Conservation (phyloP, 768 basidiomycete species). For the Suillus brevipes region DNA sequence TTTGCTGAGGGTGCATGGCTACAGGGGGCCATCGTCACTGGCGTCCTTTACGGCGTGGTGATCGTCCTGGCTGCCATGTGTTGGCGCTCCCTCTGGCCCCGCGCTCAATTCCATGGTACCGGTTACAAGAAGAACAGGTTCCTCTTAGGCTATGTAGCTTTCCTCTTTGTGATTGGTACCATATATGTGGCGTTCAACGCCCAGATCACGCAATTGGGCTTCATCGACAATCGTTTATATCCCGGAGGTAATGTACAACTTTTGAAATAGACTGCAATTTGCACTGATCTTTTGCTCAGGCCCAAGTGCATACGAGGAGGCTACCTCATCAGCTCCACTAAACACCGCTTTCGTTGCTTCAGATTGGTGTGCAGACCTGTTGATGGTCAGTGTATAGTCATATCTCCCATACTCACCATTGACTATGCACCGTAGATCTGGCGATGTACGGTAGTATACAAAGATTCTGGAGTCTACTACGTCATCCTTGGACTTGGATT, state of each 20-base stretch:
- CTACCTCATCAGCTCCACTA: conserved; percentile 25
- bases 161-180: conserved; percentile 31
- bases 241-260: conserved; percentile 27
- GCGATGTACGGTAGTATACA: conserved; percentile 34
- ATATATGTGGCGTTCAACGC: conserved; percentile 27
- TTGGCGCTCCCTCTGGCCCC: conserved; percentile 27
- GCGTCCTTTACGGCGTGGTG: conserved; percentile 28
- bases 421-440: conserved; percentile 24
- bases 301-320: conserved; percentile 25
- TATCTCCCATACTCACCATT: not conserved
- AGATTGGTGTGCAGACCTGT: conserved; percentile 32
- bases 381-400: conserved; percentile 25
- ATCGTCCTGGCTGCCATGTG: conserved; percentile 29
- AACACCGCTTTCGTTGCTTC: conserved; percentile 31
- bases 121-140: conserved; percentile 23
- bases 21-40: conserved; percentile 30
- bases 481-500: conserved; percentile 19
- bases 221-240: conserved; percentile 33
- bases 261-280: too few relatives aligned
- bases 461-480: conserved; percentile 24
- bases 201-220: conserved; percentile 29
- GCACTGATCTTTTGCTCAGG: conserved; percentile 13
- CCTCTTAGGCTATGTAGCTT: conserved; percentile 30
- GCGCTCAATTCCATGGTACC: conserved; percentile 15
- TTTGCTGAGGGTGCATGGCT: conserved; percentile 31